Base-by-base conservation (phyloP, 495 filamentous ascomycete genomes). In the Podospora comata region DNA sequence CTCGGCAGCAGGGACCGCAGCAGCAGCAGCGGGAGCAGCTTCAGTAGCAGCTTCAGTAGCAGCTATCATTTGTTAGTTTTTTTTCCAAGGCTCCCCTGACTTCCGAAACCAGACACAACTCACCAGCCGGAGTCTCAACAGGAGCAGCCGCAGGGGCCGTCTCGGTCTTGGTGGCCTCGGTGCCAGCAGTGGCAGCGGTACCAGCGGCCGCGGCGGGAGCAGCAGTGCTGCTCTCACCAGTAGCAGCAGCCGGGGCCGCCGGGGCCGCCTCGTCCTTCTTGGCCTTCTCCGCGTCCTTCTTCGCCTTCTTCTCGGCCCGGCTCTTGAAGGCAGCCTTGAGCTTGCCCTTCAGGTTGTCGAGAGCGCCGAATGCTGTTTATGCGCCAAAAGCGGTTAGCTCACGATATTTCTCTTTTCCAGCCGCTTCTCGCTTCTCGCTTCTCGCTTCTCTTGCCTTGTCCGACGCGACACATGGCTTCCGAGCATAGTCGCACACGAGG, bases 261-360 rank as follows among this genome's bases (percentile, higher is more conserved):
- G 60, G 58, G 32, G 68, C 65, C 61, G 62, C 59, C 11, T 56
- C 13, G 48, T 64, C 62, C 57, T 48, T 48, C 39, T 48, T 48
- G 39, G 62, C 67, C 4, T 67, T 28, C 68, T 73, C 60, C 55
- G 66, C 44, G 39, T 65, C 67, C 4, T 67, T 28, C 68, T 73
- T 63, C 63, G 66, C 44, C 69, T 67, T 72, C 71, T 72, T 72
- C 34, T 72, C 71, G 58, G 7, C 30, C 63, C 68, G 73, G 68
- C 68, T 76, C 71, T 73, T 77, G 73, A 79, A 79, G 67, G 72
- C 72, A 48, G 71, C 72, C 76, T 77, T 78, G 62, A 79, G 72
- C 76, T 77, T 78, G 20, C 65, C 70, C 67, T 71, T 74, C 28
- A 79, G 60, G 73, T 78, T 78, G 70, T 74, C 74, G 64, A 78